Percentiles rank a stretch among this genome's conserved stretches.
Conservation (phyloP, 2,329 filamentous ascomycete genomes). For the Colletotrichum graminicola region DNA sequence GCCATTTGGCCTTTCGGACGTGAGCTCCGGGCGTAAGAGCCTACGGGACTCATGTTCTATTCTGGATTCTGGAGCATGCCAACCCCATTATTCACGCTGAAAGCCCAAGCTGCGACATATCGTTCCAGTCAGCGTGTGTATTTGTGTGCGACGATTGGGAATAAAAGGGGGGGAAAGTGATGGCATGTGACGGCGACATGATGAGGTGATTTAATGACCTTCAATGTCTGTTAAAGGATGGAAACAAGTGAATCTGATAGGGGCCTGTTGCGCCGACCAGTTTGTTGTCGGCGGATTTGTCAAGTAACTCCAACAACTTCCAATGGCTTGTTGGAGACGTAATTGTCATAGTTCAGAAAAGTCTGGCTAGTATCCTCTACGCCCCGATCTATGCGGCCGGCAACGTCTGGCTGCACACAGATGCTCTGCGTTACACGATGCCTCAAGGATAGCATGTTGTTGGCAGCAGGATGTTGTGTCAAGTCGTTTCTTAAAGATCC, state of each 20-base stretch:
- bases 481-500: neutral
- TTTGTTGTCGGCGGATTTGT: neutral
- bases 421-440: too few relatives aligned
- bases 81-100: neutral
- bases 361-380: too few relatives aligned
- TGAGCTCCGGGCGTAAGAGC: slow-evolving; percentile 18
- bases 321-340: neutral
- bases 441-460: slow-evolving; percentile 1
- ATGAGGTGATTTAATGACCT: slow-evolving; percentile 1
- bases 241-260: neutral
- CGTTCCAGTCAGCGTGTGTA: slow-evolving; percentile 16
- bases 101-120: neutral
- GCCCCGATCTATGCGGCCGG: slow-evolving; percentile 2
- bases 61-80: neutral
- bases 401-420: neutral
- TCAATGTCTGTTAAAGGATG: neutral
- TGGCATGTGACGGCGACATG: slow-evolving; percentile 3
- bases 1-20: slow-evolving; percentile 23
- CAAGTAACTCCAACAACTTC: neutral
- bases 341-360: neutral
- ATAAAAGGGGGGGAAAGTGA: slow-evolving; percentile 1
- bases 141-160: neutral
- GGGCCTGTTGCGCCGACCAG: neutral
- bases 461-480: neutral
- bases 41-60: neutral